Base-by-base conservation (phyloP, 306 rosid species). In the Macrotyloma uniflorum region DNA sequence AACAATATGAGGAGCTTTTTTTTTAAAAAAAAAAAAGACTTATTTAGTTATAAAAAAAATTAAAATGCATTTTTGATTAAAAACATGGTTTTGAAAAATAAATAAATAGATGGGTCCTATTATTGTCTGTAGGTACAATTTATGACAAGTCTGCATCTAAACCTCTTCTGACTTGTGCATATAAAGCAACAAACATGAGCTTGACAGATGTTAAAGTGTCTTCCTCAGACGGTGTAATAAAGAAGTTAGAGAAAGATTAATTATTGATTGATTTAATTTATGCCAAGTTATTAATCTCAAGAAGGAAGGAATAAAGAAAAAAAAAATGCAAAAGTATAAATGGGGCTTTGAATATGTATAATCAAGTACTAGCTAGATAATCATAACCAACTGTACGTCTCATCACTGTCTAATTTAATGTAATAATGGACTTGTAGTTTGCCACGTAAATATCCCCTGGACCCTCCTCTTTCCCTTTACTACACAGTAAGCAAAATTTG, bases 91-190 rank as follows among this genome's bases (percentile, higher is more conserved):
- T 15, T 14, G 1, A 0, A 8, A 55, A 22, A 22, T 23, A 12
- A 12, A 58, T 2, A 65, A 65, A 38, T 38, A 40, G 14, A 40
- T 22, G 36, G 53, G 72, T 18, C 70, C 32, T 11, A 38, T 18
- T 67, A 75, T 75, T 61, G 67, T 77, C 67, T 53, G 36, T 38
- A 67, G 36, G 49, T 66, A 54, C 75, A 67, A 77, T 28, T 23
- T 23, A 79, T 75, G 79, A 74, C 69, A 74, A 83, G 78, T 79
- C 83, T 3, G 83, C 73, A 67, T 67, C 75, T 36, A 54, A 67
- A 46, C 45, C 46, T 63, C 49, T 65, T 75, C 70, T 78, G 65
- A 83, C 77, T 66, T 40, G 67, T 55, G 51, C 43, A 32, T 45
- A 49, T 7, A 45, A 62, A 76, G 76, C 72, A 71, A 71, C 51